Base-by-base conservation (phyloP, 2,329 filamentous ascomycete species). In the Scedosporium minutisporum region DNA sequence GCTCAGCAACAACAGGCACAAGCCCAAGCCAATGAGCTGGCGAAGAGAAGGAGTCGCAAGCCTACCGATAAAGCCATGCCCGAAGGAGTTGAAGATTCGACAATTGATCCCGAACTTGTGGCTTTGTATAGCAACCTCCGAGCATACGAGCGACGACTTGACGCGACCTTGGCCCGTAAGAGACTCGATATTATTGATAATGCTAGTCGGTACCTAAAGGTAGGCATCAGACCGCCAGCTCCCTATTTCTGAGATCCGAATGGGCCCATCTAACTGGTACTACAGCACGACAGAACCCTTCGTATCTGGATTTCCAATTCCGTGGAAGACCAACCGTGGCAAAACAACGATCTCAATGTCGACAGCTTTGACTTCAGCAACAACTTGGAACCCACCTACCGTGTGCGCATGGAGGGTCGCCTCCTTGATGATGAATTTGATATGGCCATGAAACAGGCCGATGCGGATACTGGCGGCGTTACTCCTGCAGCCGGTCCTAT, bases 221-320 rank as follows among this genome's bases (percentile, higher is more conserved):
- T 87, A 72, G 60, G 73, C 55, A 16, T 59, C 44, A 38, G 33
- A 38, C 6, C 10, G 33, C 33, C 10, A 38, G 6, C 33, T 38
- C 9, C 33, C 12, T 38, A 38, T 38, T 38, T 14, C 33, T 25
- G 44, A 18, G 6, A 23, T 61, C 16, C n/a, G 18, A 14, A 44
- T n/a, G 18, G 25, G 6, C 14, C 16, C 25, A n/a, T 23, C 58
- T 62, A 61, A 63, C 41, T 38, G 12, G 38, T 18, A 12, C 29
- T 41, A 25, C 59, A 65, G 62, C 63, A 60, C 42, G 46, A 57
- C 58, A 65, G 69, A 44, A 96, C 91, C 2, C 80, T 99, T 74
- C 89, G 93, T 65, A 84, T 99, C 66, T 97, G 92, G 92, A 87
- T 99, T 69, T 93, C 87, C 70, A 99, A 99, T 75, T 96, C 92